phyloP scores from a whole-genome alignment of 805 yeast genomes.

The Candida hungchunana region DNA sequence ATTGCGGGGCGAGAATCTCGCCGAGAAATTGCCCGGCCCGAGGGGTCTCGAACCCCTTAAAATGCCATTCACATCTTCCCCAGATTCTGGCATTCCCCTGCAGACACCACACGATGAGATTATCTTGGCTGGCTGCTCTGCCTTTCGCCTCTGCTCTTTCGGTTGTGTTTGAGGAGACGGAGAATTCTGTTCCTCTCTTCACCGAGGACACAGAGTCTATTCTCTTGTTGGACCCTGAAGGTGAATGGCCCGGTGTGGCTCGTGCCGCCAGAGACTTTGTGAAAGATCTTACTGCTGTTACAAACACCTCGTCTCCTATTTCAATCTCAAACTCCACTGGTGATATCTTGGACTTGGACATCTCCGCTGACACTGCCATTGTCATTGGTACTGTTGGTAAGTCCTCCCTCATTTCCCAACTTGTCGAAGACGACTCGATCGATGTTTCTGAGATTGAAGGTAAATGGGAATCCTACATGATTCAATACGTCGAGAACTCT shows the following conservation, averaged over 20 bases:
- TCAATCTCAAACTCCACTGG: neutral
- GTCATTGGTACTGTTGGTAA: slow-evolving; percentile 14
- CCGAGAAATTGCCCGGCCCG: too few species aligned
- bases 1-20: neutral
- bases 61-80: too few species aligned
- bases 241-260: slow-evolving; percentile 13
- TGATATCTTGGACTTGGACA: neutral
- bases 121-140: neutral
- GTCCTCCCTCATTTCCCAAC: slow-evolving; percentile 6
- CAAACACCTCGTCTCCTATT: slow-evolving; percentile 1
- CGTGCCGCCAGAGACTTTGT: slow-evolving; percentile 10
- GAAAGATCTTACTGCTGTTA: slow-evolving; percentile 8
- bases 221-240: slow-evolving; percentile 3
- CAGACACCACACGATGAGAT: slow-evolving; percentile 1
- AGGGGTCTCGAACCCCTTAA: too few species aligned
- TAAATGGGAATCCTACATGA: slow-evolving; percentile 12
- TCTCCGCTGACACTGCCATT: slow-evolving; percentile 8
- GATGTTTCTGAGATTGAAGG: slow-evolving; percentile 3
- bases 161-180: slow-evolving; percentile 3
- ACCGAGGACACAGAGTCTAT: slow-evolving; percentile 1
- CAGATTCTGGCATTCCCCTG: too few species aligned
- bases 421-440: slow-evolving; percentile 1
- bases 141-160: neutral
- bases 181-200: slow-evolving; percentile 3
- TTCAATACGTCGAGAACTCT: slow-evolving; percentile 3